Percentiles rank a stretch among this genome's conserved stretches.
These are phyloP conservation scores for Suhomyces vadensis DNA, from an alignment of 805 yeast genomes.

Conservation along the genomic window DNA sequence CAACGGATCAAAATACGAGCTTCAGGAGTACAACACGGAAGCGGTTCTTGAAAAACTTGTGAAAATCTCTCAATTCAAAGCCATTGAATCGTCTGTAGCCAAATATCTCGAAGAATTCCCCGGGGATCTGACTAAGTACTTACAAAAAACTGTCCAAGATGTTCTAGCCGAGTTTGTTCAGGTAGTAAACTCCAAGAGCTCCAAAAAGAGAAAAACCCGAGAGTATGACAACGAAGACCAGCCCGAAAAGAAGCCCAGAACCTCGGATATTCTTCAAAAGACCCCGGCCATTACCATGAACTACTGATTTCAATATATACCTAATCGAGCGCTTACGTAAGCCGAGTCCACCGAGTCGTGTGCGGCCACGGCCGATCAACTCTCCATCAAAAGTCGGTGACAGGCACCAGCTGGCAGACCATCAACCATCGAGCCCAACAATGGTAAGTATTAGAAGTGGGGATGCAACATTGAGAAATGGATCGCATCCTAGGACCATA, in stretches of 20 bases:
- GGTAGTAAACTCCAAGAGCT: background rate
- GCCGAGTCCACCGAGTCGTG: background rate
- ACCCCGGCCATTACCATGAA: constrained; percentile 7
- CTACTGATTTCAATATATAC: background rate
- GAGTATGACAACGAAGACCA: constrained; percentile 5
- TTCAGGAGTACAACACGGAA: background rate
- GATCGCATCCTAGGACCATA: too few relatives aligned
- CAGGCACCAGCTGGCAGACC: background rate
- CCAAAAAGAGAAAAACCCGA: constrained; percentile 9
- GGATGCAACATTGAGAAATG: background rate
- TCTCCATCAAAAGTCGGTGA: background rate
- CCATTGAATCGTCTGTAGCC: background rate
- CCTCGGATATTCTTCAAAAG: constrained; percentile 4
- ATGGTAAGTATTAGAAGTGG: background rate
- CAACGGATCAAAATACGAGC: background rate
- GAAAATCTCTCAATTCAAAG: background rate
- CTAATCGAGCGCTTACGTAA: background rate
- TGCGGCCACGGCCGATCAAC: background rate
- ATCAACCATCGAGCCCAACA: background rate
- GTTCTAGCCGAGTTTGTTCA: constrained; percentile 2
- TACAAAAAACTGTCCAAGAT: background rate
- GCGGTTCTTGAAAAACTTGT: background rate
- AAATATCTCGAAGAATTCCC: background rate
- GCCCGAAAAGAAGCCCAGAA: background rate
- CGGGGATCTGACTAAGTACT: background rate